Evolutionary conservation across 306 rosid species (phyloP), one percentile per base, ranked within the genome.

Genomic region (Vigna hirtella): DNA sequence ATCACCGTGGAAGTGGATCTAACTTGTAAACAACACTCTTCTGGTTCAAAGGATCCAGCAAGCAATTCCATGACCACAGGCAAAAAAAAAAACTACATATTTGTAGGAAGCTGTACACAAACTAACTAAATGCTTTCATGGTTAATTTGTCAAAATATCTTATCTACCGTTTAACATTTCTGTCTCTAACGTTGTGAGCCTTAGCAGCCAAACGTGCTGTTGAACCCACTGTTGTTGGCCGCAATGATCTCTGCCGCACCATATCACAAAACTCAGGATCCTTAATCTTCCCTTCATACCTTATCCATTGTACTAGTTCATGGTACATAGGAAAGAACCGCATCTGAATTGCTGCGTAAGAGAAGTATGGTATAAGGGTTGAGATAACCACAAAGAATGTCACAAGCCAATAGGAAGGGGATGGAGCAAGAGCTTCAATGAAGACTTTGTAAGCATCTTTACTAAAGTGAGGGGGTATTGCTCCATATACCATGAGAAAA

Each of bases 341-440:
- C 75, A 28, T 50, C 75, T 70, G 75, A 70, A 70, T 70, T 70
- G 75, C 75, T 30, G 47, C 7, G 32, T 70, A 70, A 1, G 62
- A 70, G 47, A 49, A 70, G 62, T 50, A 50, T 50, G 75, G 75
- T 70, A 70, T 58, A 58, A 70, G 75, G 13, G 61, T 70, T 70
- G 75, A 50, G 30, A 70, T 50, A 28, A 70, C 75, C 61, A 70
- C 75, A 49, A 70, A 70, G 75, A 70, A 70, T 70, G 75, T 70
- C 24, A 70, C 75, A 70, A 70, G 4, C 75, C 75, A 70, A 70
- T 70, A 70, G 61, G 57, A 14, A 4, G 75, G 75, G 2, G 75
- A 70, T 4, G 75, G 75, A 30, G 75, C 75, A 9, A 70, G 75
- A 32, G 75, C 52, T 47, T 70, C 75, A 51, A 51, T 16, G 48